phyloP scores from a whole-genome alignment of 805 yeast species.

The Schizosaccharomyces japonicus region DNA sequence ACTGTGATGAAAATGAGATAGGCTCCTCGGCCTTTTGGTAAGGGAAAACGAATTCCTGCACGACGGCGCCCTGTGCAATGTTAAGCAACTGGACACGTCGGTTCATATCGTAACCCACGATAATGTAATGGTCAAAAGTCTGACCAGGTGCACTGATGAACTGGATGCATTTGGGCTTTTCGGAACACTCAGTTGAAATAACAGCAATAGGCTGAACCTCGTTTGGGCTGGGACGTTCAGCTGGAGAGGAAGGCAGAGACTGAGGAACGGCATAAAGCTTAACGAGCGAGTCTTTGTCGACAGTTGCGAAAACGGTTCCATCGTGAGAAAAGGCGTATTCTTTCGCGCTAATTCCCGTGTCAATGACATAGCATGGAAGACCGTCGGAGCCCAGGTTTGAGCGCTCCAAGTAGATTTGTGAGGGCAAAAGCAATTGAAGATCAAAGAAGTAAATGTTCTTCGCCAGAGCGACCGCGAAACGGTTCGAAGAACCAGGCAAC shows the following conservation, averaged over 20 bases:
- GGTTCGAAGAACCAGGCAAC: not conserved
- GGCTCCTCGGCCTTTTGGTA: too few relatives aligned
- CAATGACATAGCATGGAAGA: not conserved
- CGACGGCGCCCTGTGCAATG: too few relatives aligned
- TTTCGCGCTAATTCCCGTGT: constrained; percentile 1
- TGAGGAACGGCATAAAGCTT: not conserved
- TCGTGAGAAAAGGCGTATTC: constrained; percentile 1
- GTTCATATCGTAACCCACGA: not conserved
- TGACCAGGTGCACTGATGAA: not conserved
- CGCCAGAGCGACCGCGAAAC: not conserved
- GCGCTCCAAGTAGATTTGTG: not conserved
- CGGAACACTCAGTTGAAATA: not conserved
- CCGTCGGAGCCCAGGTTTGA: not conserved
- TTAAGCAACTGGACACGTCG: too few relatives aligned
- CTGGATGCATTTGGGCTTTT: not conserved
- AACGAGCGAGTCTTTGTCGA: not conserved
- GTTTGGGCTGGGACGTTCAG: not conserved
- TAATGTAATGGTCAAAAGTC: not conserved
- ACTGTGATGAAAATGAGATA: too few relatives aligned
- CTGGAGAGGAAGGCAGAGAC: not conserved
- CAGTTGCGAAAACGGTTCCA: constrained; percentile 1
- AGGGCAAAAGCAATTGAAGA: not conserved
- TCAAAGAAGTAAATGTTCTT: not conserved
- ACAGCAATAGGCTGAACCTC: not conserved
- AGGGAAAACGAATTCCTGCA: too few relatives aligned